phyloP scores from a whole-genome alignment of 2,329 filamentous ascomycete genomes.

The Sporothrix phasma region DNA sequence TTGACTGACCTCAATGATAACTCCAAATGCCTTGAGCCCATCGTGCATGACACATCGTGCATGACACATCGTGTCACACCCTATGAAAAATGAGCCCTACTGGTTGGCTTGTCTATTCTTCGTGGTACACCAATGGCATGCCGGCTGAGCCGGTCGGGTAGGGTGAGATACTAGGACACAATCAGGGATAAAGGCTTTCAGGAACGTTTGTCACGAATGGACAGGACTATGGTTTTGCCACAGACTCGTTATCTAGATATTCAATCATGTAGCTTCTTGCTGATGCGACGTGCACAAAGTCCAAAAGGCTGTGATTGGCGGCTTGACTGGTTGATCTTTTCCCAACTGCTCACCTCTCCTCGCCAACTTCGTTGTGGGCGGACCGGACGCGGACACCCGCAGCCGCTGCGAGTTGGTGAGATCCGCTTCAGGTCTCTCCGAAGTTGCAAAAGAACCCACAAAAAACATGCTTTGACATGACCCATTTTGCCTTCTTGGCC shows the following conservation, averaged over 20 bases:
- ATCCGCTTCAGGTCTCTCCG: not conserved
- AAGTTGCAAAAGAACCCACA: not conserved
- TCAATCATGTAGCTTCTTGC: not conserved
- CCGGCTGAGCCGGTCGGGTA: not conserved
- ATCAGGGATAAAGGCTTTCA: too few relatives aligned
- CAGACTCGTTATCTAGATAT: not conserved
- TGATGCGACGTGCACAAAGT: not conserved
- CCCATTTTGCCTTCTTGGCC: too few relatives aligned
- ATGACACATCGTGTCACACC: too few relatives aligned
- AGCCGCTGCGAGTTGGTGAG: not conserved
- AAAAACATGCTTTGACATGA: not conserved
- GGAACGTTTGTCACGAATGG: too few relatives aligned
- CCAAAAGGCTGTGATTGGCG: not conserved
- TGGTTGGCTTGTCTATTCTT: not conserved
- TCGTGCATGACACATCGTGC: too few relatives aligned
- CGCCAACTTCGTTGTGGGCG: not conserved
- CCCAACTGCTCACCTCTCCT: not conserved
- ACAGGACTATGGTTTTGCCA: too few relatives aligned
- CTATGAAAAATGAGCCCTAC: not conserved
- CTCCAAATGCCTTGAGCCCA: too few relatives aligned
- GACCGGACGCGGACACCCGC: conserved; percentile 6
- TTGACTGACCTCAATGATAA: too few relatives aligned
- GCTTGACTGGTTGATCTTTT: not conserved
- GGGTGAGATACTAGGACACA: not conserved
- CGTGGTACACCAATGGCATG: not conserved